These are phyloP conservation scores for Colletotrichum musae DNA, from an alignment of 2,329 filamentous ascomycete species.

Conservation along the genomic window DNA sequence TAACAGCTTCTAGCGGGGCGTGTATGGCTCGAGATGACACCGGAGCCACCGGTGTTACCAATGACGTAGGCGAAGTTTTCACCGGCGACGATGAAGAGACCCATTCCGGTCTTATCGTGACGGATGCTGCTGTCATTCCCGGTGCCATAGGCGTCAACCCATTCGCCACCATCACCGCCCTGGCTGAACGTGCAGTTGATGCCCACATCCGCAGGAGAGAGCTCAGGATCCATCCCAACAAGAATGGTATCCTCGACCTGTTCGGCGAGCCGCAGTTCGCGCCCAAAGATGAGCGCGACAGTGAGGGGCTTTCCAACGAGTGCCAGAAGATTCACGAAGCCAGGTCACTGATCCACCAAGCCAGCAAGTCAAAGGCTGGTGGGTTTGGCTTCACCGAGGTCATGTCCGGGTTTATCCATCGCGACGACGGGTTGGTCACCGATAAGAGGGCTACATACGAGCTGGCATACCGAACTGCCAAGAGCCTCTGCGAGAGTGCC, in stretches of 20 bases:
- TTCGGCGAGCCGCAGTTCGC: conserved; percentile 63
- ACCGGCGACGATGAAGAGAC: conserved; percentile 64
- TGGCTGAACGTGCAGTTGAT: conserved; percentile 75
- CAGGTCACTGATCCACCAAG: conserved; percentile 56
- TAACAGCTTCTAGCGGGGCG: conserved; percentile 63
- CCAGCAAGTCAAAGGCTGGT: conserved; percentile 58
- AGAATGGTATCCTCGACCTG: conserved; percentile 66
- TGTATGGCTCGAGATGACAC: conserved; percentile 73
- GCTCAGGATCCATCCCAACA: conserved; percentile 61
- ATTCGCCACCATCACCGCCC: conserved; percentile 77
- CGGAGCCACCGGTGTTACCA: conserved; percentile 70
- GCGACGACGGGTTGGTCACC: conserved; percentile 55
- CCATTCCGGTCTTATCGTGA: conserved; percentile 72
- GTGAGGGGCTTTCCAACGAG: conserved; percentile 52
- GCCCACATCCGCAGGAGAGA: conserved; percentile 58
- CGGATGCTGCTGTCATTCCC: conserved; percentile 74
- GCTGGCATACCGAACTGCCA: conserved; percentile 65
- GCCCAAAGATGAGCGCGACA: conserved; percentile 32
- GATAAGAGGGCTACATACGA: conserved; percentile 67
- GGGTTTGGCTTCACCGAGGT: conserved; percentile 75
- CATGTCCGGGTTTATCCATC: conserved; percentile 74
- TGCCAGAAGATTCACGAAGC: conserved; percentile 53
- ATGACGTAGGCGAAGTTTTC: conserved; percentile 74
- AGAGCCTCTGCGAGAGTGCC: conserved; percentile 68
- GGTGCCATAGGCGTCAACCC: conserved; percentile 76